Evolutionary conservation across 257 asterid species (phyloP), one percentile per base, ranked within the genome.

Genomic region (Penstemon newberryi): DNA sequence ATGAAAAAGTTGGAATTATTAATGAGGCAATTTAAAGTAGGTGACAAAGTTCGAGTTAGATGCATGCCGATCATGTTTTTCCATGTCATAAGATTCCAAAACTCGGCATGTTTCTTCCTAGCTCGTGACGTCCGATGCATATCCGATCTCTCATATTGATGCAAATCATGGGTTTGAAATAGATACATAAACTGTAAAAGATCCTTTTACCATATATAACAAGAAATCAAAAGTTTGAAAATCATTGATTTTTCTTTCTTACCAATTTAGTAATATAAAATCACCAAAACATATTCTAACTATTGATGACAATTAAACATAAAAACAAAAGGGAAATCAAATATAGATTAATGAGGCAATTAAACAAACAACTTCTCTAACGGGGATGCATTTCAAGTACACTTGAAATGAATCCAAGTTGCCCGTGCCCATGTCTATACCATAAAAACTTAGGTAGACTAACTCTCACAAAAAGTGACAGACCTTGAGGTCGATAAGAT

Each of bases 1-100:
- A 60, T 38, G 18, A 70, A 46, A 15, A 63, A 65, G 25, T 50
- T 6, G 66, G 62, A 67, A 70, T 60, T 54, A 60, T 65, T 60
- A 71, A 66, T 78, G 75, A 51, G 19, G 74, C 47, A 39, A 45
- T 6, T 64, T 60, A 66, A 66, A 53, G 67, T 73, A 51, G 66
- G 60, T 71, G 73, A 50, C 41, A 39, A 66, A 66, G 70, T 50
- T 61, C 49, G 42, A 63, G 41, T 40, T 64, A 71, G 69, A 67
- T 53, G 33, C 71, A 76, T 60, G 52, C 66, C 68, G 63, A 64
- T 70, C 60, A 60, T 68, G 72, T 55, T 53, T 67, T 69, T 54
- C 56, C 58, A 69, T 50, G 11, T 51, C 65, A 69, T 59, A 55
- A 43, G 57, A 66, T 69, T 72, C 76, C 79, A 78, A 65, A 78